Base-by-base conservation (phyloP, 2,329 filamentous ascomycete genomes). In the Tolypocladium amazonense region DNA sequence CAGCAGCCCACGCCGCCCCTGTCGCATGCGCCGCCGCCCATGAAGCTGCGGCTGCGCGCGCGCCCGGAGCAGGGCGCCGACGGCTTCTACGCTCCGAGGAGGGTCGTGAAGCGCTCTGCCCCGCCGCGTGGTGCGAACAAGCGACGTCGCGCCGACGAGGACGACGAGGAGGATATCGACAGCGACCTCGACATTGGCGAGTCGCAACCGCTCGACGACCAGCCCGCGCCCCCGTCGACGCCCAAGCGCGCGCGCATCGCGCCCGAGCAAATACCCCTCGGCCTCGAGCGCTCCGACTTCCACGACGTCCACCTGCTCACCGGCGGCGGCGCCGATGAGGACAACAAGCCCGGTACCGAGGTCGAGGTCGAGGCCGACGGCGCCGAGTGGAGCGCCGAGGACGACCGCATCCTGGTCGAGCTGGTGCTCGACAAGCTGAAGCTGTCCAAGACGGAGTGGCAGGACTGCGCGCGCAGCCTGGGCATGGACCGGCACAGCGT, bases 401-500 rank as follows among this genome's bases (percentile, higher is more conserved):
- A 88, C 62, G 85, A 88, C 69, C 77, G 83, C 60, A 76, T 86
- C 60, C 76, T 88, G 2, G 82, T 88, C n/a, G 84, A 88, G 71
- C 77, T 88, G 23, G 83, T 88, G 45, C 75, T 88, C 7, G 84
- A 86, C 69, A 88, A 88, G 74, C 76, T 88, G 59, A 82, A 81
- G 72, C 76, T 88, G 27, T 81, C 80, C 65, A 86, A 84, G 71
- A 77, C 79, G 57, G 84, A 88, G 60, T 88, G 85, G 85, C 82
- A 86, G 61, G 85, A 88, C 68, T 88, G 85, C 70, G 85, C 85
- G 52, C 77, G 83, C 61, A 84, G 77, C 64, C 75, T 88, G 9
- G 85, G 85, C 62, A 83, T 81, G 66, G 83, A 87, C 71, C 76
- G 81, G 57, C 75, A 78, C 60, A 81, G 78, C 61, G 75, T 87